These are phyloP conservation scores for Hygrophorus pudorinus DNA, from an alignment of 768 basidiomycete genomes.

Conservation along the genomic window DNA sequence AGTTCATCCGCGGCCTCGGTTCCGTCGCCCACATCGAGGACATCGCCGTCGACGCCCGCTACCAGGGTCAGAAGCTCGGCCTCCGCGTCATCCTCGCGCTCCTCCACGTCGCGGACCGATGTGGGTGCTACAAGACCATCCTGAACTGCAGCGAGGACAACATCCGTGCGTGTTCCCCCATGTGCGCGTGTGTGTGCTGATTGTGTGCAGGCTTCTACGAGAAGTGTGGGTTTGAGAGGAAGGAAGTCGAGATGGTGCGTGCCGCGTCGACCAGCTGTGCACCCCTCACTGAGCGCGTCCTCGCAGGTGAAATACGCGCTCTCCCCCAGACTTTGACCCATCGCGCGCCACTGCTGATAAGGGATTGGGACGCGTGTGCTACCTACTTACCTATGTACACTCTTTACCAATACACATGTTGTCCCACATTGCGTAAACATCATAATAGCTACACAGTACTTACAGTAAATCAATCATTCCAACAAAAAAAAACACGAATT, in stretches of 20 bases:
- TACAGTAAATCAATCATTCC: too few relatives aligned
- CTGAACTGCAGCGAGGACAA: constrained; percentile 89
- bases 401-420: too few relatives aligned
- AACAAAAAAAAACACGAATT: too few relatives aligned
- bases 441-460: too few relatives aligned
- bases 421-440: too few relatives aligned
- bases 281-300: constrained; percentile 4
- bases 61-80: constrained; percentile 91
- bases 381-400: too few relatives aligned
- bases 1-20: constrained; percentile 83
- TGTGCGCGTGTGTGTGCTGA: constrained; percentile 6
- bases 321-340: constrained; percentile 25
- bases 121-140: constrained; percentile 93
- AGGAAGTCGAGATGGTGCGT: constrained; percentile 88
- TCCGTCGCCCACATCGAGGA: constrained; percentile 95
- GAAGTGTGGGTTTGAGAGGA: constrained; percentile 88
- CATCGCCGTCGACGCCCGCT: constrained; percentile 80
- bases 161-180: constrained; percentile 56
- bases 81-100: constrained; percentile 80
- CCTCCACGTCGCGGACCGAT: constrained; percentile 69
- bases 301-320: constrained; percentile 52
- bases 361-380: too few relatives aligned
- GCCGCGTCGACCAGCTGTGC: not conserved
- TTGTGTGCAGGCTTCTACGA: constrained; percentile 75
- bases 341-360: too few relatives aligned